Conservation (phyloP, 768 basidiomycete genomes). For the Galerina marginata region DNA sequence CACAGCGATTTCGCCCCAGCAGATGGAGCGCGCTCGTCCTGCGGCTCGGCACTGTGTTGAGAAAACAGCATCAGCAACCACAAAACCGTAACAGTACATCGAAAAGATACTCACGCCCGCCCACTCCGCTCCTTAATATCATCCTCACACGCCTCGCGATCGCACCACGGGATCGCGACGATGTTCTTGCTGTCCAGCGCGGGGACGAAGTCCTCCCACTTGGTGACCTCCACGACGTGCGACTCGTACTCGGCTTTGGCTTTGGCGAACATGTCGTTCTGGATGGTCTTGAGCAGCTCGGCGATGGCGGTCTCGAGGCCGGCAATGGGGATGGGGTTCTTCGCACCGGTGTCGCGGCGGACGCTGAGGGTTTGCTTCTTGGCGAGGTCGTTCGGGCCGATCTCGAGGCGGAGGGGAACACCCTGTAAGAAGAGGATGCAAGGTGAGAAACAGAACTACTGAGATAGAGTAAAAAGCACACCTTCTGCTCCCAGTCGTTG, state of each 20-base stretch:
- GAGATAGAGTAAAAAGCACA: conserved; percentile 32
- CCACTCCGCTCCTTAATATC: conserved; percentile 96
- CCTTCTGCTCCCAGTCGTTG: conserved; percentile 99
- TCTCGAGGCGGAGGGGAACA: conserved; percentile 95
- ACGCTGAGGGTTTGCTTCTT: conserved; percentile 84
- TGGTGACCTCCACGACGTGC: conserved; percentile 72
- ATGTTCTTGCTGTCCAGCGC: conserved; percentile 88
- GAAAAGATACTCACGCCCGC: conserved; percentile 62
- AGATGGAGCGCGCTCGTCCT: conserved; percentile 94
- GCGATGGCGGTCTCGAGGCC: conserved; percentile 55
- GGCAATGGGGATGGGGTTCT: conserved; percentile 49
- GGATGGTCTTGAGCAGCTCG: conserved; percentile 81
- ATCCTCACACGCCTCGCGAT: conserved; percentile 91
- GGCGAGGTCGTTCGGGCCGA: conserved; percentile 90
- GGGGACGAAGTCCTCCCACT: conserved; percentile 95
- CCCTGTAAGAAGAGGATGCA: conserved; percentile 54
- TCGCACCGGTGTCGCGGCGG: conserved; percentile 69
- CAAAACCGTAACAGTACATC: conserved; percentile 8
- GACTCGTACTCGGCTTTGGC: conserved; percentile 78
- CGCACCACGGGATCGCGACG: conserved; percentile 95
- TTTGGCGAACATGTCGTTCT: conserved; percentile 82
- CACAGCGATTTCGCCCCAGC: conserved; percentile 97
- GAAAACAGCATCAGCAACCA: conserved; percentile 3
- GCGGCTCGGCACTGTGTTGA: conserved; percentile 70
- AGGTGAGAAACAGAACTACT: conserved; percentile 2